Evolutionary conservation across 73 alveolate species (phyloP).

Genomic region (Blepharisma stoltei): DNA sequence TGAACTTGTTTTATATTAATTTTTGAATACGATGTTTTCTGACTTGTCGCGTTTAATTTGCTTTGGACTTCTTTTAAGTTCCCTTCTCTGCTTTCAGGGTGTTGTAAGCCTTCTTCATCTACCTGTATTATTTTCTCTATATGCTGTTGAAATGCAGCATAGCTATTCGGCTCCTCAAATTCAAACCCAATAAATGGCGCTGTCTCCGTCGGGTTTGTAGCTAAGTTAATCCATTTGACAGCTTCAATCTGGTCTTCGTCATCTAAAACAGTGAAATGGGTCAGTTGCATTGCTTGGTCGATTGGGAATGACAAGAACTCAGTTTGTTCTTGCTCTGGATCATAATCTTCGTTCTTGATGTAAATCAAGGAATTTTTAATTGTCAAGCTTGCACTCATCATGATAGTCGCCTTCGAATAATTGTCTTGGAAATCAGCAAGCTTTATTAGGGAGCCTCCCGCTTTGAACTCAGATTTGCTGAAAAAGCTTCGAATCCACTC

Average conservation of each 20-base stretch:
- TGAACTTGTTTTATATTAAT: neutral
- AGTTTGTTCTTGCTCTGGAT: constrained; percentile 6
- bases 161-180: neutral
- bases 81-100: neutral
- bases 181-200: constrained; percentile 12
- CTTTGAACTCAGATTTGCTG: neutral
- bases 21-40: neutral
- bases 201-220: neutral
- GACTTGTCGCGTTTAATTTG: constrained; percentile 11
- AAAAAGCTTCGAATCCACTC: constrained; percentile 19
- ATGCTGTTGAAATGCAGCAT: neutral
- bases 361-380: neutral
- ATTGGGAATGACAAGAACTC: neutral
- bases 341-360: constrained; percentile 13
- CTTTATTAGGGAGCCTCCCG: neutral
- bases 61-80: neutral
- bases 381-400: neutral
- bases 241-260: neutral
- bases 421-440: constrained; percentile 8
- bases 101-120: constrained; percentile 25
- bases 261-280: neutral
- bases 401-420: neutral
- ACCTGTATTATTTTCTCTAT: neutral
- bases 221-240: constrained; percentile 1
- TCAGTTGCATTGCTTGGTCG: neutral